Conservation (phyloP, 495 filamentous ascomycete genomes). For the Neurospora sp. region DNA sequence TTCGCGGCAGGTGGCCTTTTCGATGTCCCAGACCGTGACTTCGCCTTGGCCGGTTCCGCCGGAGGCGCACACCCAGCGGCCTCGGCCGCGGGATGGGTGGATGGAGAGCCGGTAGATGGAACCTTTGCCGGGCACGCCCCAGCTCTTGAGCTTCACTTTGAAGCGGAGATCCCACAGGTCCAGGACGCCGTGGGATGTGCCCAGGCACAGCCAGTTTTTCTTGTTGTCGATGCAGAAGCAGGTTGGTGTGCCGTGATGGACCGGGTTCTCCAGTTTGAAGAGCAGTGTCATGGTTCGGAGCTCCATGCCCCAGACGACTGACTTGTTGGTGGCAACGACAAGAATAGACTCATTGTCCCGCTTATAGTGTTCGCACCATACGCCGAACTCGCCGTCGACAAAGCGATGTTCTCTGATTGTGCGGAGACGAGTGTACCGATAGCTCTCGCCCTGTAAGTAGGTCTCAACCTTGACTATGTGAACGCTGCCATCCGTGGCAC, state of each 20-base stretch:
- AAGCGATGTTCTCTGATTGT: conserved; percentile 74
- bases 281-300: conserved; percentile 77
- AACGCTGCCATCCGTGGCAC: conserved; percentile 81
- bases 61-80: conserved; percentile 74
- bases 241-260: conserved; percentile 87
- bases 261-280: conserved; percentile 76
- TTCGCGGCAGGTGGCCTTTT: conserved; percentile 80
- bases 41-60: conserved; percentile 88
- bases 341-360: conserved; percentile 70
- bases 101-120: conserved; percentile 71
- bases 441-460: conserved; percentile 42
- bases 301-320: conserved; percentile 73
- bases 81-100: conserved; percentile 66
- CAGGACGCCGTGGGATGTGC: conserved; percentile 86
- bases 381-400: conserved; percentile 60
- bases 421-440: conserved; percentile 68
- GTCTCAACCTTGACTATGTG: conserved; percentile 83
- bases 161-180: conserved; percentile 97
- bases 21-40: conserved; percentile 91
- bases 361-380: conserved; percentile 91
- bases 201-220: conserved; percentile 81
- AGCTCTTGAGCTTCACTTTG: conserved; percentile 72
- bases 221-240: conserved; percentile 82
- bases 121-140: conserved; percentile 75
- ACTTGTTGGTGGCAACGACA: conserved; percentile 77